phyloP scores from a whole-genome alignment of 176 grass and related monocot genomes.

The Elymus sibiricus region DNA sequence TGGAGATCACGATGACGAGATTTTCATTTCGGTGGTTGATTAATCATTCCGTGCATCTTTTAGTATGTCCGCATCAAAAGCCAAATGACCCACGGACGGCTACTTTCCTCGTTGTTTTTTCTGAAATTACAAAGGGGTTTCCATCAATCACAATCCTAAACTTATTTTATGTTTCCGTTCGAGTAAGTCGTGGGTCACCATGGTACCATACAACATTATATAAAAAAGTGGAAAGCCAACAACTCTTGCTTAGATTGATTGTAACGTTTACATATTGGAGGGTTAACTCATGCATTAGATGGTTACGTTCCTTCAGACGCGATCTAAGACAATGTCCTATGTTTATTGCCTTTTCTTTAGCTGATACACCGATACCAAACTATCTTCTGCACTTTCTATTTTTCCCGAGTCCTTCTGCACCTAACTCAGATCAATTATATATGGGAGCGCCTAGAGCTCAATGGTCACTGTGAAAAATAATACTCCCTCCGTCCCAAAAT shows the following conservation, averaged over 20 bases:
- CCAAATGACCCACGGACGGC: neutral
- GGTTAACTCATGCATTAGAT: neutral
- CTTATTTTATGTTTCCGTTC: neutral
- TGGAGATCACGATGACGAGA: neutral
- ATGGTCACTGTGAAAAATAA: too few species aligned
- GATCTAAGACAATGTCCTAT: neutral
- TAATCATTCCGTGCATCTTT: neutral
- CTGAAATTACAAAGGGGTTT: neutral
- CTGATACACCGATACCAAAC: neutral
- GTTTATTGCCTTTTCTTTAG: neutral
- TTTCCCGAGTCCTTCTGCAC: too few species aligned
- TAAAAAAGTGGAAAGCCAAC: neutral
- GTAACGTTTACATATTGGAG: neutral
- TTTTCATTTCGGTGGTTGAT: neutral
- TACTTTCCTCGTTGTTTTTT: slow-evolving; percentile 12
- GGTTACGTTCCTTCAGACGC: neutral
- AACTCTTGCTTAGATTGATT: neutral
- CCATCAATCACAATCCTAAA: neutral
- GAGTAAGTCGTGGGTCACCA: neutral
- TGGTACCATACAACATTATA: neutral
- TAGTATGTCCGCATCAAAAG: slow-evolving; percentile 7
- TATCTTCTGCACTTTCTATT: neutral
- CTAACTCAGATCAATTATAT: too few species aligned
- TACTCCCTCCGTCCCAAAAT: too few species aligned
- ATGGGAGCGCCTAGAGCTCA: too few species aligned